Evolutionary conservation across 495 filamentous ascomycete genomes (phyloP).

Genomic region (Letharia lupina): DNA sequence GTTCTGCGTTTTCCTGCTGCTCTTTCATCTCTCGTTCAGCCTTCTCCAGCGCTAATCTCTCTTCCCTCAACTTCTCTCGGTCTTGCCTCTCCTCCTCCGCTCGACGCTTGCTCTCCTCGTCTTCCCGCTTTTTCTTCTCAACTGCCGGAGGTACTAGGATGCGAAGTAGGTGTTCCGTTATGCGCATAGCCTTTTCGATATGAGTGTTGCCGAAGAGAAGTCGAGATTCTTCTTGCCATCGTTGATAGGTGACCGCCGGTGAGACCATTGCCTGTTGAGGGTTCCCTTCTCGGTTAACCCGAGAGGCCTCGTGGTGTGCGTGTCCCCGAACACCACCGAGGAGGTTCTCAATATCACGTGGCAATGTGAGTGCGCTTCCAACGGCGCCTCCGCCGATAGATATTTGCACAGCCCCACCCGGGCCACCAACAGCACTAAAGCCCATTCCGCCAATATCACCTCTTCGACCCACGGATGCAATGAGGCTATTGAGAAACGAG

Average conservation of each 20-base stretch:
- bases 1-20: slow-evolving; percentile 27
- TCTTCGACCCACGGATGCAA: slow-evolving; percentile 48
- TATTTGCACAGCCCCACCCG: slow-evolving; percentile 45
- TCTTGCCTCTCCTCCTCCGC: slow-evolving; percentile 35
- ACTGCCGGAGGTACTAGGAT: slow-evolving; percentile 78
- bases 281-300: slow-evolving; percentile 48
- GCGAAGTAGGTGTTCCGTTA: slow-evolving; percentile 64
- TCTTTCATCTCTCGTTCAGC: slow-evolving; percentile 46
- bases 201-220: slow-evolving; percentile 61
- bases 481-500: slow-evolving; percentile 53
- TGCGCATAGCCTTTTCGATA: slow-evolving; percentile 60
- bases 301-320: slow-evolving; percentile 34
- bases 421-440: slow-evolving; percentile 14
- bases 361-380: slow-evolving; percentile 27
- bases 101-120: slow-evolving; percentile 31
- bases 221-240: slow-evolving; percentile 88
- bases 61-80: slow-evolving; percentile 49
- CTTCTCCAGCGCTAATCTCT: slow-evolving; percentile 62
- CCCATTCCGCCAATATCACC: slow-evolving; percentile 42
- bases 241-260: slow-evolving; percentile 55
- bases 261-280: slow-evolving; percentile 62
- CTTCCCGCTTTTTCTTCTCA: slow-evolving; percentile 55
- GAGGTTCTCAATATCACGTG: slow-evolving; percentile 50
- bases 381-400: slow-evolving; percentile 26
- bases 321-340: slow-evolving; percentile 43